These are phyloP conservation scores for Pseudohyphozyma bogoriensis DNA, from an alignment of 768 basidiomycete genomes.

Conservation along the genomic window DNA sequence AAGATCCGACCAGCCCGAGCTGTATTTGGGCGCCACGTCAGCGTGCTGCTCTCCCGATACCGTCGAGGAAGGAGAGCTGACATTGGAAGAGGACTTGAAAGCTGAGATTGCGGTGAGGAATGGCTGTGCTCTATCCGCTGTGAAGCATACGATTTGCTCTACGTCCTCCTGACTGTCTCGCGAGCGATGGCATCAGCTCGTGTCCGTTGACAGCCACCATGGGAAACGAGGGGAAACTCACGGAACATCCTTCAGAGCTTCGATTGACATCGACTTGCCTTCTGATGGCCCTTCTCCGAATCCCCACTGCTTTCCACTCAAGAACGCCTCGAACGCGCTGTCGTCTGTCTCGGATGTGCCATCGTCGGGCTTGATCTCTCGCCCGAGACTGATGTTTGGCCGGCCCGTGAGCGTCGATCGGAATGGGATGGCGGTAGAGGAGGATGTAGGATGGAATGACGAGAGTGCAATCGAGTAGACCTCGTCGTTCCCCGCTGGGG, in stretches of 20 bases:
- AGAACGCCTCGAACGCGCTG: slow-evolving; percentile 14
- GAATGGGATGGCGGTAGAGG: not conserved
- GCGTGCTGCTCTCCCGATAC: too few relatives aligned
- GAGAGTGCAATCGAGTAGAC: slow-evolving; percentile 9
- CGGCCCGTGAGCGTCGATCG: slow-evolving; percentile 14
- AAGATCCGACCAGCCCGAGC: slow-evolving; percentile 19
- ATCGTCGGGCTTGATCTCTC: slow-evolving; percentile 13
- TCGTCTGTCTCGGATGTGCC: not conserved
- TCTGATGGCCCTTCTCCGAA: slow-evolving; percentile 9
- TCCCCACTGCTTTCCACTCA: slow-evolving; percentile 22
- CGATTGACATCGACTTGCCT: not conserved
- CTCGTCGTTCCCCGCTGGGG: not conserved
- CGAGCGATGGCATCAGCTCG: not conserved
- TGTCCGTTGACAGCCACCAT: too few relatives aligned
- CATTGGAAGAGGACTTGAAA: slow-evolving; percentile 5
- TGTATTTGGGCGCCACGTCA: not conserved
- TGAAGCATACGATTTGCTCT: slow-evolving; percentile 17
- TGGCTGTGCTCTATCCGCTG: slow-evolving; percentile 19
- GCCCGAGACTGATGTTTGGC: slow-evolving; percentile 14
- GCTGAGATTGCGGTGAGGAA: slow-evolving; percentile 11
- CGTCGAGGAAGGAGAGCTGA: not conserved
- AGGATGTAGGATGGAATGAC: not conserved
- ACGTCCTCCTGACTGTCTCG: not conserved
- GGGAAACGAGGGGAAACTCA: too few relatives aligned
- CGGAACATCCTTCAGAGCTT: slow-evolving; percentile 5